phyloP scores from a whole-genome alignment of 1,284 basidiomycete species.

The Irpex sp. region DNA sequence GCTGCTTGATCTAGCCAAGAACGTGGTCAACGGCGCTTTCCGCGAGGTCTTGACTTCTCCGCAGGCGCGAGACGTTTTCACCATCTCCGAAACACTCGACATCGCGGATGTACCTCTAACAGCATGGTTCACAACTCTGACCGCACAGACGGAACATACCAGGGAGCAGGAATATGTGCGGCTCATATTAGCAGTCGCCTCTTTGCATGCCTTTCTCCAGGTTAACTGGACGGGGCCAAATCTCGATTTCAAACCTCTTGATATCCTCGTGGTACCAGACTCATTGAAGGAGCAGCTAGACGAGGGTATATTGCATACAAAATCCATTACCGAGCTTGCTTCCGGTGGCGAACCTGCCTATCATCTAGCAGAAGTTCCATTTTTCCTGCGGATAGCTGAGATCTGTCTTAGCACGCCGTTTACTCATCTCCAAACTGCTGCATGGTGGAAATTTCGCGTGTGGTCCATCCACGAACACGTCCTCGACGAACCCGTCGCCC shows the following conservation, averaged over 20 bases:
- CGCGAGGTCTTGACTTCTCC: slow-evolving; percentile 48
- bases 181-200: slow-evolving; percentile 72
- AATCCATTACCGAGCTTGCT: slow-evolving; percentile 76
- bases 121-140: slow-evolving; percentile 31
- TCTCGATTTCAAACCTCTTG: slow-evolving; percentile 58
- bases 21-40: slow-evolving; percentile 35
- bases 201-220: slow-evolving; percentile 89
- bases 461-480: slow-evolving; percentile 78
- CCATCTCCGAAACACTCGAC: slow-evolving; percentile 22
- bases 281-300: slow-evolving; percentile 31
- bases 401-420: slow-evolving; percentile 60
- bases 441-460: slow-evolving; percentile 83
- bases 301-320: slow-evolving; percentile 56
- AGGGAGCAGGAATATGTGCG: slow-evolving; percentile 47
- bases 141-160: slow-evolving; percentile 15
- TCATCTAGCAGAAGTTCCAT: slow-evolving; percentile 74
- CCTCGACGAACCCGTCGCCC: slow-evolving; percentile 80
- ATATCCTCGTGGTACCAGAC: slow-evolving; percentile 41
- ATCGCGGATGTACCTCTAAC: slow-evolving; percentile 31
- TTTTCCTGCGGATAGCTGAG: slow-evolving; percentile 77
- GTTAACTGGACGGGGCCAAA: slow-evolving; percentile 97
- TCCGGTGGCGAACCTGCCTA: slow-evolving; percentile 94
- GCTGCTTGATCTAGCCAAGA: slow-evolving; percentile 25
- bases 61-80: slow-evolving; percentile 43
- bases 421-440: slow-evolving; percentile 40